Evolutionary conservation across 208 protist species (phyloP), one percentile per base, ranked within the genome.

Genomic region (Leishmania amazonensis): DNA sequence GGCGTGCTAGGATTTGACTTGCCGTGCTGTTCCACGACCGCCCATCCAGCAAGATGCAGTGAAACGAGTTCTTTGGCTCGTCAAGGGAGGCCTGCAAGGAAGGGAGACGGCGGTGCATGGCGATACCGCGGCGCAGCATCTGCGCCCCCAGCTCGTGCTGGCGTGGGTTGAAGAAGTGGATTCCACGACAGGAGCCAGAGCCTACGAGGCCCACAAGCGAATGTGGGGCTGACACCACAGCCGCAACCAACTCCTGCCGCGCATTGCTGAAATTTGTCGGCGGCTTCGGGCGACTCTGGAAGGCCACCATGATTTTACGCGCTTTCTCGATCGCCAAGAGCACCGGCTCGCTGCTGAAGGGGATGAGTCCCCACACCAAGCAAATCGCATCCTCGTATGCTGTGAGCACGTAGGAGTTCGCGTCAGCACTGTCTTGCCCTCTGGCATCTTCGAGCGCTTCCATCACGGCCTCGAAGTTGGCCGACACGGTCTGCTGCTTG

Each of bases 321-420:
- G 89, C 91, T 71, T 89, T 88, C 53, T 92, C 84, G 5, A 93
- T 79, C n/a, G 91, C 91, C n/a, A 91, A 81, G 31, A 87, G 75
- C 1, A 93, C 87, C 24, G 91, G 91, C 49, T 95, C 91, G 47
- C 81, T 88, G 71, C 83, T 90, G 51, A 93, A 91, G 0, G 91
- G 91, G 65, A 92, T 72, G 17, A 92, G 83, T 31, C 91, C 91
- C 89, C 91, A 95, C 38, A 95, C 88, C 68, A 95, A 80, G 57
- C 89, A 90, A 45, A 95, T 65, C 7, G 85, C 83, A 67, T 95
- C 91, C 73, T 87, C 79, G 76, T 90, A 85, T 45, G 88, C 89
- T 21, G 91, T 93, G 9, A 93, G 75, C 28, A 89, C 53, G 82
- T 90, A 95, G 24, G 91, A 86, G 70, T 92, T 89, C 53, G 78